phyloP scores from a whole-genome alignment of 345 rosid species.

The Nasturtium officinale region DNA sequence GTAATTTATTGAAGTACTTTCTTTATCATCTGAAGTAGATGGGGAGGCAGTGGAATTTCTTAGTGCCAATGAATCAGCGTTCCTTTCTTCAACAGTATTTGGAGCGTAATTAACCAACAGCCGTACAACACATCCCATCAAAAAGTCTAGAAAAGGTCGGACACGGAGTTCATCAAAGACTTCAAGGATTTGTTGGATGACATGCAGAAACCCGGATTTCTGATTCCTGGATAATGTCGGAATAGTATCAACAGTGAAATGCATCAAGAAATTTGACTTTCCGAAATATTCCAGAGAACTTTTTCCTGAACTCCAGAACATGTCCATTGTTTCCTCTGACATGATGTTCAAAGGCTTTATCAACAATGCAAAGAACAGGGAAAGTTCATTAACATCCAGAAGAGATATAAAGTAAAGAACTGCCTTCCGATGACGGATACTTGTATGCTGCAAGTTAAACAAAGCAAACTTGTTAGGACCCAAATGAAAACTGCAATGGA shows the following conservation, averaged over 20 bases:
- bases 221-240: constrained; percentile 69
- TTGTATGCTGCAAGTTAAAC: constrained; percentile 63
- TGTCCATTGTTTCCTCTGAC: constrained; percentile 55
- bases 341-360: constrained; percentile 69
- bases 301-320: constrained; percentile 49
- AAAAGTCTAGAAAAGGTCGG: constrained; percentile 71
- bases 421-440: constrained; percentile 74
- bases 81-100: constrained; percentile 49
- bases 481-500: constrained; percentile 13
- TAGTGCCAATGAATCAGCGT: constrained; percentile 41
- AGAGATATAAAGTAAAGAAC: constrained; percentile 81
- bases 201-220: constrained; percentile 80
- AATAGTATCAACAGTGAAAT: constrained; percentile 62
- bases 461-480: constrained; percentile 25
- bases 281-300: constrained; percentile 53
- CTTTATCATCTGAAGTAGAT: constrained; percentile 41
- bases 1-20: constrained; percentile 36
- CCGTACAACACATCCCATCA: constrained; percentile 87
- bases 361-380: constrained; percentile 76
- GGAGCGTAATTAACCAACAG: constrained; percentile 59
- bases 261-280: constrained; percentile 51
- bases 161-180: constrained; percentile 76
- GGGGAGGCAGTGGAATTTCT: constrained; percentile 26
- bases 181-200: constrained; percentile 69
- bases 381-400: constrained; percentile 68